Evolutionary conservation across 73 alveolate species (phyloP).

Genomic region (Effrenium voratum): DNA sequence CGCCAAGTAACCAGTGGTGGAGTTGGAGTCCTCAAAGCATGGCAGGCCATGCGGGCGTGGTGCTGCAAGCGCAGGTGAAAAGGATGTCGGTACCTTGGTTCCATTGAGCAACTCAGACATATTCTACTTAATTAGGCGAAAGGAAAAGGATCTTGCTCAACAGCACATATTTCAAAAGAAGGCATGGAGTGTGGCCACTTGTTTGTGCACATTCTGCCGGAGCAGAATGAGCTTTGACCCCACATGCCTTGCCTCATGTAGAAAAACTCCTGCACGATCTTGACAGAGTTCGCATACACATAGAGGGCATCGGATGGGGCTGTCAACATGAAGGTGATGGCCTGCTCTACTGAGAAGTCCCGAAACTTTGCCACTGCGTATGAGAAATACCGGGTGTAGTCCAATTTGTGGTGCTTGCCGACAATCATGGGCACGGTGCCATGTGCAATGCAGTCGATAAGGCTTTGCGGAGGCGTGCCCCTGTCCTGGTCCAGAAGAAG

Average conservation of each 20-base stretch:
- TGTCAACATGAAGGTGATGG: conserved; percentile 61
- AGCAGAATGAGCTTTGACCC: background rate
- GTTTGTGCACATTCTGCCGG: background rate
- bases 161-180: no score
- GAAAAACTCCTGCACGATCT: conserved; percentile 93
- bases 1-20: conserved; percentile 70
- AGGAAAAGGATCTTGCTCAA: no score
- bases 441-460: conserved; percentile 80
- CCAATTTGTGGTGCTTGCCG: conserved; percentile 66
- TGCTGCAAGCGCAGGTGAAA: conserved; percentile 54
- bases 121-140: no score
- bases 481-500: conserved; percentile 61
- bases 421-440: conserved; percentile 88
- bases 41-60: conserved; percentile 85
- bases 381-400: conserved; percentile 83
- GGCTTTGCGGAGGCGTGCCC: conserved; percentile 82
- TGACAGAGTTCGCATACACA: conserved; percentile 83
- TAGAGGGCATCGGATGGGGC: conserved; percentile 88
- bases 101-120: no score
- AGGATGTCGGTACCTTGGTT: conserved; percentile 85
- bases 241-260: conserved; percentile 52
- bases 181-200: no score
- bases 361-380: conserved; percentile 69
- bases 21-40: conserved; percentile 59
- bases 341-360: conserved; percentile 84